A percentile compares a stretch with the other conserved stretches of the same genome.
Conservation (phyloP, 495 filamentous ascomycete species). For the Xylaria flabelliformis region DNA sequence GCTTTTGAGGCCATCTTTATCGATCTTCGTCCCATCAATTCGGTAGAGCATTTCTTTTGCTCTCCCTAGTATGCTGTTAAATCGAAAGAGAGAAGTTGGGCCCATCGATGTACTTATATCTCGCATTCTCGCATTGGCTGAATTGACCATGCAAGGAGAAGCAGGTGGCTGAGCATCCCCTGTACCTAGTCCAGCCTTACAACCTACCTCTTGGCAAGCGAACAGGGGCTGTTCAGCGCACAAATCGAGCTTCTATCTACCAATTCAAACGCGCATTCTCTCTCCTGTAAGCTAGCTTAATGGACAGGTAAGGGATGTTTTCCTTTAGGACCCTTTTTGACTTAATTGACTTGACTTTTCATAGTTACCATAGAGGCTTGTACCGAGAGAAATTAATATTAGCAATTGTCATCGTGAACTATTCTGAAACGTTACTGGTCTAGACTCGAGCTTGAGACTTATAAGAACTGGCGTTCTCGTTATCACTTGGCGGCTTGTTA, state of each 20-base stretch:
- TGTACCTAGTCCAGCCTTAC: conserved; percentile 24
- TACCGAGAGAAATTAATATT: neutral
- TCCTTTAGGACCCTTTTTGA: neutral
- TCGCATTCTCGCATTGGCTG: conserved; percentile 3
- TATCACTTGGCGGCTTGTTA: conserved; percentile 8
- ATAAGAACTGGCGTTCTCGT: neutral
- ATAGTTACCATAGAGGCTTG: neutral
- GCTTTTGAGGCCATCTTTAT: neutral
- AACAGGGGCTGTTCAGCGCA: conserved; percentile 22
- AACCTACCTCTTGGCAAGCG: neutral
- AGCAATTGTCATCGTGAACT: neutral
- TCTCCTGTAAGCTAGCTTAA: neutral
- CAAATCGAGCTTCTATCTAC: neutral
- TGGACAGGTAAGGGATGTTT: neutral
- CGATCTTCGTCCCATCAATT: neutral
- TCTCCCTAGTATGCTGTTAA: neutral
- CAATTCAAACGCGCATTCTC: neutral
- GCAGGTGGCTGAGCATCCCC: conserved; percentile 21
- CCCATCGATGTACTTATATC: conserved; percentile 10
- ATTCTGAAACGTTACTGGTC: neutral
- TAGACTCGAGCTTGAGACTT: neutral
- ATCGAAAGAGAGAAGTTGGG: conserved; percentile 10
- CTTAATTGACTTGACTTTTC: neutral
- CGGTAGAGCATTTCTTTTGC: conserved; percentile 12
- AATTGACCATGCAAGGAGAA: conserved; percentile 21